A percentile compares a stretch with the other conserved stretches of the same genome.
phyloP scores from a whole-genome alignment of 495 filamentous ascomycete genomes.

The Aspergillus sclerotioniger region DNA sequence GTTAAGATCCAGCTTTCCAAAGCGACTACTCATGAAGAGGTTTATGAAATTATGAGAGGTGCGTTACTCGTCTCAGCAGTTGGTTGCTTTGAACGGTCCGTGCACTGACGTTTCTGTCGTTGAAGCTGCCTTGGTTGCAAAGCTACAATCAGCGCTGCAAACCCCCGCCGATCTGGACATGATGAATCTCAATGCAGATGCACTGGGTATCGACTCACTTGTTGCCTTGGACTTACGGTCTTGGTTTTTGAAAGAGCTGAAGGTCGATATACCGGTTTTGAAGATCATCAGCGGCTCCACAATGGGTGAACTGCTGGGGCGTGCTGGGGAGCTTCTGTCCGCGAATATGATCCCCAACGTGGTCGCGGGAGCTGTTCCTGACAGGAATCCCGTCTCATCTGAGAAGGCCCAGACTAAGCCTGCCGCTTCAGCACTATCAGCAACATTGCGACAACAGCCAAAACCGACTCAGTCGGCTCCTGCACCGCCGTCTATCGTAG shows the following conservation, averaged over 20 bases:
- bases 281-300: slow-evolving; percentile 44
- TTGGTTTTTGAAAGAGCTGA: slow-evolving; percentile 39
- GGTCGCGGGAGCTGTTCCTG: not conserved
- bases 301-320: not conserved
- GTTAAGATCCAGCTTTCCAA: slow-evolving; percentile 16
- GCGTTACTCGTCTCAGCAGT: too few relatives aligned
- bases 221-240: slow-evolving; percentile 33
- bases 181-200: slow-evolving; percentile 14
- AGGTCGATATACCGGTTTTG: slow-evolving; percentile 47
- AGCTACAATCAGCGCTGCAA: slow-evolving; percentile 26
- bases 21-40: slow-evolving; percentile 12
- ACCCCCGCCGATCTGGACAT: slow-evolving; percentile 56
- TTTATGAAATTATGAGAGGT: slow-evolving; percentile 17
- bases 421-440: too few relatives aligned
- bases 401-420: too few relatives aligned
- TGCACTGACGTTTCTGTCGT: too few relatives aligned
- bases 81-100: too few relatives aligned
- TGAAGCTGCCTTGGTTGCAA: slow-evolving; percentile 6
- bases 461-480: too few relatives aligned
- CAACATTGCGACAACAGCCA: too few relatives aligned
- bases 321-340: not conserved
- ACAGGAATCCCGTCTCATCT: not conserved
- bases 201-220: slow-evolving; percentile 38
- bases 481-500: too few relatives aligned
- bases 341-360: not conserved